A percentile compares a stretch with the other conserved stretches of the same genome.
These are phyloP conservation scores for Epichloe gansuensis DNA, from an alignment of 2,329 filamentous ascomycete genomes.

Conservation along the genomic window DNA sequence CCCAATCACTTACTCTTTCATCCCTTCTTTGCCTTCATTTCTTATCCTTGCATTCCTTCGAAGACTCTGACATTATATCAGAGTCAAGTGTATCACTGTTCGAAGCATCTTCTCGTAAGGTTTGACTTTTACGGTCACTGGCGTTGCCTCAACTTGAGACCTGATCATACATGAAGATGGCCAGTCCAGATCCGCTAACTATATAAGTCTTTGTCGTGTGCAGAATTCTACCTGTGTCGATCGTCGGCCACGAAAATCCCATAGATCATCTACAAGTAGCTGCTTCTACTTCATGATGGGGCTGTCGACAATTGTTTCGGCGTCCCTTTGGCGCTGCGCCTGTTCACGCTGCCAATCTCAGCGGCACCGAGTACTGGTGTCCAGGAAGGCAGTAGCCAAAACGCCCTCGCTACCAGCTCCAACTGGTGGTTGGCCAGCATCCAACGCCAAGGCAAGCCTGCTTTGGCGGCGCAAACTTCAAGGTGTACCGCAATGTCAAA, in stretches of 20 bases:
- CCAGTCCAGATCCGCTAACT: neutral
- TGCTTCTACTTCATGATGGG: slow-evolving; percentile 31
- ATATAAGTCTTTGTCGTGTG: neutral
- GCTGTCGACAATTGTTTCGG: slow-evolving; percentile 29
- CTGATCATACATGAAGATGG: neutral
- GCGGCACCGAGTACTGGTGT: slow-evolving; percentile 18
- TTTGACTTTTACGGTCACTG: neutral
- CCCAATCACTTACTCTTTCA: neutral
- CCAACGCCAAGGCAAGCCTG: slow-evolving; percentile 53
- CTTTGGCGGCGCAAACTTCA: slow-evolving; percentile 43
- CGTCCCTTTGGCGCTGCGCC: slow-evolving; percentile 32
- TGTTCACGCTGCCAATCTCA: slow-evolving; percentile 22
- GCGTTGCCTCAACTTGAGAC: neutral
- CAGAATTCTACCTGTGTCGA: neutral
- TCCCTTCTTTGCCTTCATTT: neutral
- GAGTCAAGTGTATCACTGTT: neutral
- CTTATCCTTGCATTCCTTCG: neutral
- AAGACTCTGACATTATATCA: neutral
- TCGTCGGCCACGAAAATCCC: neutral
- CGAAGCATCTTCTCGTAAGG: neutral
- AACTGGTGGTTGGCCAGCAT: slow-evolving; percentile 64
- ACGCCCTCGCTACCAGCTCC: slow-evolving; percentile 20
- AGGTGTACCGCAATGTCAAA: slow-evolving; percentile 66
- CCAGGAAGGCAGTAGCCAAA: slow-evolving; percentile 8
- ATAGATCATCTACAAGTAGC: slow-evolving; percentile 8